Conservation (phyloP, 208 protist species). For the Trichomonas tenax region DNA sequence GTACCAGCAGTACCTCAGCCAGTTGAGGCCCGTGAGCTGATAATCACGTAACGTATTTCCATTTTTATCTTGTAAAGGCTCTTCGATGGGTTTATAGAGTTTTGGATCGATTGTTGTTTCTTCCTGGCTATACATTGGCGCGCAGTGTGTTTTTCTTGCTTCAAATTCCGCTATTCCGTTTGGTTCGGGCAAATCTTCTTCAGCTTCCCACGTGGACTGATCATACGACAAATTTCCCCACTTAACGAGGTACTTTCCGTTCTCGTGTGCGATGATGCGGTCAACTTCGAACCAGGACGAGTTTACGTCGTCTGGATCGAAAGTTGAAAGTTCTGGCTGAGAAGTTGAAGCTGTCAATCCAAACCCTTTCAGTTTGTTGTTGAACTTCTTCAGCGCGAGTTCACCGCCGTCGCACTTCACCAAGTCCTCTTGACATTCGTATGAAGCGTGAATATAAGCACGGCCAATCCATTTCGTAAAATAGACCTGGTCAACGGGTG, state of each 20-base stretch:
- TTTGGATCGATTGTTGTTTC: background rate
- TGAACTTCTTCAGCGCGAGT: background rate
- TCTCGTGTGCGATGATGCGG: background rate
- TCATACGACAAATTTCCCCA: slow-evolving; percentile 44
- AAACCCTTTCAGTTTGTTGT: background rate
- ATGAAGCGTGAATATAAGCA: background rate
- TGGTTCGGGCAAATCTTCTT: background rate
- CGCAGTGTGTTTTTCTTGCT: background rate
- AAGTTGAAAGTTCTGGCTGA: background rate
- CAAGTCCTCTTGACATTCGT: background rate
- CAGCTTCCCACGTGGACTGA: slow-evolving; percentile 48
- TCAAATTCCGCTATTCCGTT: too few species aligned
- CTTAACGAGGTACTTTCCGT: slow-evolving; percentile 46
- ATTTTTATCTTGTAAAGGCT: background rate
- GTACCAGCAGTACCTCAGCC: slow-evolving; percentile 41
- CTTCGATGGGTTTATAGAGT: background rate
- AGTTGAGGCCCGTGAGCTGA: slow-evolving; percentile 42
- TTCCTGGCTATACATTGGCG: background rate
- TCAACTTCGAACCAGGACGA: background rate
- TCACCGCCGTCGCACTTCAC: background rate
- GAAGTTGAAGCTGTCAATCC: background rate
- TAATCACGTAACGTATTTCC: slow-evolving; percentile 31
- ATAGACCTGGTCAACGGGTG: background rate
- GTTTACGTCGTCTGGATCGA: background rate
- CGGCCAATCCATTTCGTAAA: background rate